A percentile compares a stretch with the other conserved stretches of the same genome.
phyloP scores from a whole-genome alignment of 1,139 yeast species.

The Lizanozyma gosingica region DNA sequence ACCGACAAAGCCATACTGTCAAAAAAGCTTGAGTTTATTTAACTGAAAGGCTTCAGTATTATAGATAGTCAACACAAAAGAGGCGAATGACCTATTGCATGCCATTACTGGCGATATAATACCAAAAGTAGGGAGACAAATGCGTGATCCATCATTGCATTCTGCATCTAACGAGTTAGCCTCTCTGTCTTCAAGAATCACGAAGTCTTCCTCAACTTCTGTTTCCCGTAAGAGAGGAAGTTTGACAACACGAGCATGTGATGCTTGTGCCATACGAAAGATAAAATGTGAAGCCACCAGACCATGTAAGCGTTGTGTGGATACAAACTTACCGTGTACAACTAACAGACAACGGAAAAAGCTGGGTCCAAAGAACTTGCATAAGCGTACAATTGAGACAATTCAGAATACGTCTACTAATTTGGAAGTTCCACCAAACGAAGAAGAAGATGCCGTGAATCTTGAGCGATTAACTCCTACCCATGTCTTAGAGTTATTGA shows the following conservation, averaged over 20 bases:
- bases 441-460: background rate
- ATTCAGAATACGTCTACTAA: slow-evolving; percentile 9
- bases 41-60: too few species aligned
- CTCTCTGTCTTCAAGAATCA: too few species aligned
- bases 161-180: too few species aligned
- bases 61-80: too few species aligned
- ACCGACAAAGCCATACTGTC: too few species aligned
- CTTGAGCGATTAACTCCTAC: background rate
- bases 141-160: too few species aligned
- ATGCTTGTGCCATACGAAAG: slow-evolving; percentile 37
- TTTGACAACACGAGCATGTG: slow-evolving; percentile 23
- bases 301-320: slow-evolving; percentile 33
- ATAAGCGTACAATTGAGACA: slow-evolving; percentile 27
- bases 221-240: background rate
- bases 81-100: too few species aligned
- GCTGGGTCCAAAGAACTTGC: slow-evolving; percentile 34
- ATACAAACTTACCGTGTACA: slow-evolving; percentile 30
- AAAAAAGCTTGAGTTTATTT: too few species aligned
- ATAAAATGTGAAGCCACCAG: slow-evolving; percentile 31
- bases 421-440: background rate
- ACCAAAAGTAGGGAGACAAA: too few species aligned
- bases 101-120: too few species aligned
- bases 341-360: slow-evolving; percentile 29
- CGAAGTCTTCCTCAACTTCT: too few species aligned
- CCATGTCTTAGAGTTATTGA: slow-evolving; percentile 8